phyloP scores from a whole-genome alignment of 768 basidiomycete species.

The Cystofilobasidium macerans region DNA sequence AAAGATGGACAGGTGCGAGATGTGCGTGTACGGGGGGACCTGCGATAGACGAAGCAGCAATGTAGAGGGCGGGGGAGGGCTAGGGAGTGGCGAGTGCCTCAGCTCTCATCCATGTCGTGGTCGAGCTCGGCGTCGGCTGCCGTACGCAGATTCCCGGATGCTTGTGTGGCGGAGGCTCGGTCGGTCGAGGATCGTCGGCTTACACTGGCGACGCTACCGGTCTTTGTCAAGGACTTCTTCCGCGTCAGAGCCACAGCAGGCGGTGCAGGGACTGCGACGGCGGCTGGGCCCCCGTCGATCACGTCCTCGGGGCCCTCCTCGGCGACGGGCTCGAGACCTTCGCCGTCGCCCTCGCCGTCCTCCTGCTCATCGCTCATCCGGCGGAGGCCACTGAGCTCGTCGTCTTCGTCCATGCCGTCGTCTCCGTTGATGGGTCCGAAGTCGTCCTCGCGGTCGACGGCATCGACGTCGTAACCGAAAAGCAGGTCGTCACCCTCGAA shows the following conservation, averaged over 20 bases:
- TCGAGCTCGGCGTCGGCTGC: neutral
- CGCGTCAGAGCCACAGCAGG: neutral
- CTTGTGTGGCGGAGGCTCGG: neutral
- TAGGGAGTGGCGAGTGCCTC: too few relatives aligned
- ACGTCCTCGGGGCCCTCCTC: neutral
- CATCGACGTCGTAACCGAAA: neutral
- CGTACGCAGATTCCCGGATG: neutral
- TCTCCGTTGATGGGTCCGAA: neutral
- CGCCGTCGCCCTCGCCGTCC: neutral
- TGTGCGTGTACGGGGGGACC: too few relatives aligned
- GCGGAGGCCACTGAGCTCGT: neutral
- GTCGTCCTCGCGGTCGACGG: slow-evolving; percentile 1
- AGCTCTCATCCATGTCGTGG: slow-evolving; percentile 1
- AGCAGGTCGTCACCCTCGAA: slow-evolving; percentile 1
- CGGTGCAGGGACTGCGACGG: neutral
- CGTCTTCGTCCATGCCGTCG: neutral
- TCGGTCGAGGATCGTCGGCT: neutral
- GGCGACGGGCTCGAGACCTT: neutral
- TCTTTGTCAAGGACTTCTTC: neutral
- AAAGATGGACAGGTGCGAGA: too few relatives aligned
- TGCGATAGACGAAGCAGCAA: too few relatives aligned
- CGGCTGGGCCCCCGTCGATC: neutral
- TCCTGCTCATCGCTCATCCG: neutral
- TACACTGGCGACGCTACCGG: neutral
- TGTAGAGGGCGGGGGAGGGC: too few relatives aligned